Evolutionary conservation across 2,329 filamentous ascomycete species (phyloP), one percentile per base, ranked within the genome.

Genomic region (Remersonia thermophila): DNA sequence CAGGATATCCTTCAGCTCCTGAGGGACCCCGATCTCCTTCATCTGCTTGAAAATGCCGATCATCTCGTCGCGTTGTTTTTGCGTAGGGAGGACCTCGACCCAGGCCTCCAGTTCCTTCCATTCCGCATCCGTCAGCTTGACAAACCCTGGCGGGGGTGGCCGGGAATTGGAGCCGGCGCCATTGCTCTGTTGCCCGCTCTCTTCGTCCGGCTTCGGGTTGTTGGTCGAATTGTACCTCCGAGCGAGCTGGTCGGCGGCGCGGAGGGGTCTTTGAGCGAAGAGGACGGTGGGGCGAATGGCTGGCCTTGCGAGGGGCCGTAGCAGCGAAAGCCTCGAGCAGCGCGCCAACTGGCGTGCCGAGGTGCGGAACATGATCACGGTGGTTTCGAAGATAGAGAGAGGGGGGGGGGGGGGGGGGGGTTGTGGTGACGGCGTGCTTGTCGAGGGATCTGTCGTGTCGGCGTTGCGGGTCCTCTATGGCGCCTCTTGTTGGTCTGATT

Each of bases 1-100:
- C 29, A 74, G 55, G 40, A 75, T 50, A 27, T 79, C 69, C 37
- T 71, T 69, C 13, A 85, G 59, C 52, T 85, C 83, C 15, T 60
- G 50, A 1, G 84, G 83, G 12, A 85, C 72, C 8, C 85, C 85
- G 29, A 77, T 67, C 41, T 67, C 66, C 59, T 77, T 74, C 42
- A 89, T 67, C 18, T 69, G 62, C 42, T 70, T 61, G n/a, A 82
- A 59, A 7, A 77, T 65, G 32, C 71, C 65, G 40, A 75, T 66
- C 40, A 86, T 56, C 15, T 68, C 61, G 34, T 72, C 58, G 27
- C 65, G 65, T 57, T 83, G 76, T 15, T 32, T 26, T 8, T 30
- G 7, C n/a, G 67, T 65, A 37, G 67, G 63, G 38, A 84, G 65
- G 41, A 67, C 63, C 46, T 72, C 71, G 40, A 81, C 57, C 29